Evolutionary conservation across 1,284 basidiomycete species (phyloP).

Genomic region (Pholiota adiposa): DNA sequence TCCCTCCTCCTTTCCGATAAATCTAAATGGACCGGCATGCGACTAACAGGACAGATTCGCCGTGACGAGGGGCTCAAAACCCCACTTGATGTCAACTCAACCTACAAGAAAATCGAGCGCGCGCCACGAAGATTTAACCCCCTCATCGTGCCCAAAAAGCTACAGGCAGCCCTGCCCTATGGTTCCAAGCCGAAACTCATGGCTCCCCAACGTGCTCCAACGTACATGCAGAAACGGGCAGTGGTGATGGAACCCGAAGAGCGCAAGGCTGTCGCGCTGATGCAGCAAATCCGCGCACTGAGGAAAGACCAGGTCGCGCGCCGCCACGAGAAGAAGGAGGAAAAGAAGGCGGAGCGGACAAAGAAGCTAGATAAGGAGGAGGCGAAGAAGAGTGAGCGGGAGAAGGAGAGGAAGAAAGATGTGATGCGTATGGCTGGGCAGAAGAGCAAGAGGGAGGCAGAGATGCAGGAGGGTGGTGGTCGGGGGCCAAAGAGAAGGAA

Average conservation of each 20-base stretch:
- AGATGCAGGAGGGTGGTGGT: conserved; percentile 57
- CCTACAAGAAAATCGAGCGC: conserved; percentile 86
- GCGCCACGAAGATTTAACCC: conserved; percentile 89
- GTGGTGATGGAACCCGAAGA: conserved; percentile 96
- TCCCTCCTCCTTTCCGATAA: conserved; percentile 87
- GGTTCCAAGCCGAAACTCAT: conserved; percentile 91
- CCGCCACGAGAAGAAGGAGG: conserved; percentile 84
- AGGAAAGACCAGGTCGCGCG: conserved; percentile 84
- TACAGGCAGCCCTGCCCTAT: conserved; percentile 90
- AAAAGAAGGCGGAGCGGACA: conserved; percentile 62
- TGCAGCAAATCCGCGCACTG: conserved; percentile 95
- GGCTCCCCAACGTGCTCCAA: conserved; percentile 73
- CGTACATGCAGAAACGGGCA: conserved; percentile 91
- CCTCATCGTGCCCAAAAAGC: conserved; percentile 85
- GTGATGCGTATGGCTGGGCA: conserved; percentile 76
- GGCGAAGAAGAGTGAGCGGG: conserved; percentile 68
- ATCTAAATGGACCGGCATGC: conserved; percentile 88
- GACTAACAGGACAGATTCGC: conserved; percentile 92
- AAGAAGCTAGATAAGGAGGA: conserved; percentile 80
- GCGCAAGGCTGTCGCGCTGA: conserved; percentile 87
- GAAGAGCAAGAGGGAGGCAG: conserved; percentile 70
- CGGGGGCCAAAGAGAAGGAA: conserved; percentile 54
- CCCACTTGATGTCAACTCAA: conserved; percentile 83
- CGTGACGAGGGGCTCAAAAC: conserved; percentile 85
- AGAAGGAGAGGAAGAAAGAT: conserved; percentile 81